These are phyloP conservation scores for Phanerochaete carnosa DNA, from an alignment of 768 basidiomycete species.

Conservation along the genomic window DNA sequence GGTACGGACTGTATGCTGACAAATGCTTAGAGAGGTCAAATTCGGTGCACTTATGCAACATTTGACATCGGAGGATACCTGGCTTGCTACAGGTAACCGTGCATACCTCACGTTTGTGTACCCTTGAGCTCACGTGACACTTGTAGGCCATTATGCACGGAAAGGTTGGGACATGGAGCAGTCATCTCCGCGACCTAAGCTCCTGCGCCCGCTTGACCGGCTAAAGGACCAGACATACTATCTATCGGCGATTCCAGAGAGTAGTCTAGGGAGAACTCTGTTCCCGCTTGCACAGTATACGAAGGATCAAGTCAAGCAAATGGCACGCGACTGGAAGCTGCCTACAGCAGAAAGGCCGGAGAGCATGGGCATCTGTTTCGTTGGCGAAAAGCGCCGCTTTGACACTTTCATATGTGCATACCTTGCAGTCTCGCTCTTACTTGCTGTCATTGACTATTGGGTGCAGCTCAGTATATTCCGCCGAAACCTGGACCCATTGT, in stretches of 20 bases:
- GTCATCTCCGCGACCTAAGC: constrained; percentile 26
- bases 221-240: constrained; percentile 93
- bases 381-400: constrained; percentile 78
- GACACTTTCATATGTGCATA: constrained; percentile 66
- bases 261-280: constrained; percentile 59
- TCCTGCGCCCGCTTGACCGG: constrained; percentile 46
- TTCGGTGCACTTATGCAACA: constrained; percentile 79
- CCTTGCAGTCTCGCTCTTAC: background rate
- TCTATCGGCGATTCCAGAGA: constrained; percentile 72
- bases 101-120: background rate
- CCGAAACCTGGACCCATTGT: constrained; percentile 70
- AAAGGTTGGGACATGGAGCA: constrained; percentile 44
- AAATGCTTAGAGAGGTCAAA: constrained; percentile 70
- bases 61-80: constrained; percentile 45
- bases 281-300: constrained; percentile 71
- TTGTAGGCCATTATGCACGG: constrained; percentile 80
- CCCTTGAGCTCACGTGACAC: background rate
- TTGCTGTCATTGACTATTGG: background rate
- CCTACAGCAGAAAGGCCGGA: constrained; percentile 76
- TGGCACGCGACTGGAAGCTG: constrained; percentile 61
- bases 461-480: constrained; percentile 70
- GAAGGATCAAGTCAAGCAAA: constrained; percentile 69
- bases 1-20: background rate
- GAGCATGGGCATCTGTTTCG: constrained; percentile 94
- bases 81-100: constrained; percentile 76